Percentiles rank a stretch among this genome's conserved stretches.
Conservation (phyloP, 176 grass and related monocot species). For the Bonia amplexicaulis region DNA sequence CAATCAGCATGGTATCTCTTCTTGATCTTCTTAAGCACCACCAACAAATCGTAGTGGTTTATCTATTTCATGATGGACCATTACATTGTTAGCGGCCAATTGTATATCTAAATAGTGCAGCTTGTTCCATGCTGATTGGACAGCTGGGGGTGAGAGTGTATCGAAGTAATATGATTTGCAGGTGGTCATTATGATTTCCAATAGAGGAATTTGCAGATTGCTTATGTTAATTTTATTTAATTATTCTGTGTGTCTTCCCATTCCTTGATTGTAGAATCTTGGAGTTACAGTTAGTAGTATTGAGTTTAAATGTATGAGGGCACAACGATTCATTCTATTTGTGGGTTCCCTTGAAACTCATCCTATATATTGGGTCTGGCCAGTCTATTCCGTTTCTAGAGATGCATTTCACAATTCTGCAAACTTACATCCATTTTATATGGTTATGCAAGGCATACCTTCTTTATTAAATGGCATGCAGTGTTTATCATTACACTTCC, state of each 20-base stretch:
- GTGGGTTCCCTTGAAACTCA: background rate
- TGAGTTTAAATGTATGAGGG: background rate
- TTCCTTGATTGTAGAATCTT: background rate
- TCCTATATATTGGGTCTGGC: background rate
- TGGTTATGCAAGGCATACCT: background rate
- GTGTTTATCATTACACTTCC: background rate
- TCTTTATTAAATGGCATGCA: background rate
- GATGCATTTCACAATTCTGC: background rate
- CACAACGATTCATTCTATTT: background rate
- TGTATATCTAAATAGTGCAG: background rate
- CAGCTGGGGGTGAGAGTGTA: background rate
- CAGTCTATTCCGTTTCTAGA: conserved; percentile 7
- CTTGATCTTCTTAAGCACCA: background rate
- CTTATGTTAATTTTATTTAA: background rate
- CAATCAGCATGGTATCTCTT: background rate
- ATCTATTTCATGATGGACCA: background rate
- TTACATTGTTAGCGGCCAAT: background rate
- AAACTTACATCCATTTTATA: background rate
- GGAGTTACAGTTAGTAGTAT: background rate
- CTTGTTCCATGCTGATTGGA: background rate
- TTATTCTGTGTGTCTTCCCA: background rate
- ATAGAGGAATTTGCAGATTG: background rate
- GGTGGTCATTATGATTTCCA: background rate
- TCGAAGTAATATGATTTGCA: background rate
- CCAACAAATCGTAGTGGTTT: background rate